These are phyloP conservation scores for Apiospora rasikravindrae DNA, from an alignment of 2,329 filamentous ascomycete species.

Conservation along the genomic window DNA sequence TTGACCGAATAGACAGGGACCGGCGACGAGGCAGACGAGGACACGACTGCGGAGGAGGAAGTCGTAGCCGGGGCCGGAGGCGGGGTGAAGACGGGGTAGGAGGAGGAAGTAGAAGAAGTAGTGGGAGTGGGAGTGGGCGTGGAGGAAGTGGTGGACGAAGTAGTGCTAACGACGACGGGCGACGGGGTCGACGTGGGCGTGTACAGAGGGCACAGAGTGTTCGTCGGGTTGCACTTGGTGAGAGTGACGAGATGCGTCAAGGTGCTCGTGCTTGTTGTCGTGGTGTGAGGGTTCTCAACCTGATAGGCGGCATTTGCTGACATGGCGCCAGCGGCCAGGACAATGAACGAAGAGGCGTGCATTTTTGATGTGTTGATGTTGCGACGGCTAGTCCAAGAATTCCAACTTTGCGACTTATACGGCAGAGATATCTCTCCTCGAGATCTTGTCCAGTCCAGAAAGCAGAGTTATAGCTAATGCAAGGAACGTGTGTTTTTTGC, in stretches of 20 bases:
- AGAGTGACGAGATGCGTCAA: constrained; percentile 38
- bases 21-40: constrained; percentile 25
- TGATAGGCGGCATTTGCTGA: constrained; percentile 32
- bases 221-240: constrained; percentile 31
- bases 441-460: constrained; percentile 8
- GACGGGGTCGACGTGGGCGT: constrained; percentile 26
- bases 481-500: not conserved
- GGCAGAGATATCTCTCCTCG: constrained; percentile 19
- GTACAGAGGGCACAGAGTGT: constrained; percentile 35
- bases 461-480: not conserved
- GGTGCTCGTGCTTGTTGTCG: constrained; percentile 36
- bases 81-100: not conserved
- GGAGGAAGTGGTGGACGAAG: constrained; percentile 23
- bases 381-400: not conserved
- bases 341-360: constrained; percentile 34
- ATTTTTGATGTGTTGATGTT: constrained; percentile 30
- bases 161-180: constrained; percentile 21
- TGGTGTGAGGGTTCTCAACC: constrained; percentile 17
- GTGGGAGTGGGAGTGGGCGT: constrained; percentile 7
- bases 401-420: constrained; percentile 7
- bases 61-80: constrained; percentile 20
- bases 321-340: constrained; percentile 35
- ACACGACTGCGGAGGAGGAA: not conserved
- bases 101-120: not conserved
- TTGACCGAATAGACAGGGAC: constrained; percentile 11